These are phyloP conservation scores for Paraconiothyrium brasiliense DNA, from an alignment of 2,329 filamentous ascomycete genomes.

Conservation along the genomic window DNA sequence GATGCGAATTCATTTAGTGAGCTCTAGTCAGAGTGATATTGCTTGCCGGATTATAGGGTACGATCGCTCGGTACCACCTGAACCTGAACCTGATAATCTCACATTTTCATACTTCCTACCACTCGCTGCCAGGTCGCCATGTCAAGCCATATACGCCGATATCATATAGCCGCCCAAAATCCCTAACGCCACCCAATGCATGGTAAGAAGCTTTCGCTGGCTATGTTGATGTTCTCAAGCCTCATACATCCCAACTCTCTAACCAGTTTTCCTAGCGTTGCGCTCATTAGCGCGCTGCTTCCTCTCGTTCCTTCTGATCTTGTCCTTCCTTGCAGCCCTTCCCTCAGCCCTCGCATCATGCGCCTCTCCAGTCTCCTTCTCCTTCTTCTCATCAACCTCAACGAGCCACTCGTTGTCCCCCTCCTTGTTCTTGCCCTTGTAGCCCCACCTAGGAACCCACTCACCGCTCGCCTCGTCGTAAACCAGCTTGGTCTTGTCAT, in stretches of 20 bases:
- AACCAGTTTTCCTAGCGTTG: constrained; percentile 67
- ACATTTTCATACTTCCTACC: not conserved
- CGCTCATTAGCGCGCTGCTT: constrained; percentile 65
- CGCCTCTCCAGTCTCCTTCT: constrained; percentile 72
- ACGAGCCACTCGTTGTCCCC: constrained; percentile 88
- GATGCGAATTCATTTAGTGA: too few relatives aligned
- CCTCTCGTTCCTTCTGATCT: constrained; percentile 54
- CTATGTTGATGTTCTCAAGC: constrained; percentile 18
- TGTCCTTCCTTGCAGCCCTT: constrained; percentile 67
- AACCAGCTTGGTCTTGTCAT: constrained; percentile 76
- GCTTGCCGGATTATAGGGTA: too few relatives aligned
- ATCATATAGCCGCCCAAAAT: not conserved
- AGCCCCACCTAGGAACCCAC: constrained; percentile 96
- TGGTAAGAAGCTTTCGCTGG: constrained; percentile 26
- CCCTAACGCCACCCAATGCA: constrained; percentile 43
- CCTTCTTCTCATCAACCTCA: constrained; percentile 79
- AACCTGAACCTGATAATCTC: not conserved
- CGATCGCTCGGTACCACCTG: not conserved
- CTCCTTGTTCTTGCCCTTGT: constrained; percentile 88
- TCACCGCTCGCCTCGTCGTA: constrained; percentile 86
- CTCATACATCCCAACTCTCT: constrained; percentile 25
- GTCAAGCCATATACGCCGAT: constrained; percentile 13
- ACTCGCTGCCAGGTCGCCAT: constrained; percentile 4
- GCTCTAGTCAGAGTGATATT: too few relatives aligned
- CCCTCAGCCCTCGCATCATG: constrained; percentile 65